Conservation (phyloP, 2,329 filamentous ascomycete genomes). For the Daldinia sp. region DNA sequence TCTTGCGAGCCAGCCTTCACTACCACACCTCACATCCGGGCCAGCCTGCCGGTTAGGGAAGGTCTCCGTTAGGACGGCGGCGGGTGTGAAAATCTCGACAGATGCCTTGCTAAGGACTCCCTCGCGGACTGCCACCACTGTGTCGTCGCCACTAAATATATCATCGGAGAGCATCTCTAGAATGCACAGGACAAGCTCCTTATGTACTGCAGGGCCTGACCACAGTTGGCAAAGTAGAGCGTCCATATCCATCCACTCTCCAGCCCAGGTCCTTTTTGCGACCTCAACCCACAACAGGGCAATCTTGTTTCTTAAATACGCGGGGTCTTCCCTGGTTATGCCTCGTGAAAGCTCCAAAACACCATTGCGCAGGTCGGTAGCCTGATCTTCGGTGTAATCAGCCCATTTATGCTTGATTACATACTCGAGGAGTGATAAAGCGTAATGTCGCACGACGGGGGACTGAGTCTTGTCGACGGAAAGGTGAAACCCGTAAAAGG, state of each 20-base stretch:
- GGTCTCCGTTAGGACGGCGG: conserved; percentile 77
- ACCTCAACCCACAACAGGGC: conserved; percentile 95
- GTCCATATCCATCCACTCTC: conserved; percentile 96
- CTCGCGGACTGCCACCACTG: conserved; percentile 84
- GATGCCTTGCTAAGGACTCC: conserved; percentile 87
- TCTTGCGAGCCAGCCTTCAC: conserved; percentile 88
- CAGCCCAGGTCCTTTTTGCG: conserved; percentile 92
- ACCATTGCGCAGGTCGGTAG: conserved; percentile 77
- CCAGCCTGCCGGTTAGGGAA: conserved; percentile 79
- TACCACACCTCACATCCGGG: conserved; percentile 77
- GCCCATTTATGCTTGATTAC: conserved; percentile 88
- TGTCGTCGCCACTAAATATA: conserved; percentile 90
- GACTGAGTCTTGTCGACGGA: conserved; percentile 81
- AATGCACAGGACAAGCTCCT: conserved; percentile 88
- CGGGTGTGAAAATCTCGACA: conserved; percentile 93
- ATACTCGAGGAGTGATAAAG: conserved; percentile 90
- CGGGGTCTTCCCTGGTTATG: conserved; percentile 77
- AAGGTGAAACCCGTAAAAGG: conserved; percentile 85
- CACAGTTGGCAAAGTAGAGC: conserved; percentile 83
- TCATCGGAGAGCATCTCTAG: conserved; percentile 95
- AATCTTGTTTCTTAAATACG: conserved; percentile 91
- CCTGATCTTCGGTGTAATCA: conserved; percentile 76
- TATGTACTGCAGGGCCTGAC: conserved; percentile 74
- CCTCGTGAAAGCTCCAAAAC: conserved; percentile 82
- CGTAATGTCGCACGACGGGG: conserved; percentile 90